Evolutionary conservation across 768 basidiomycete species (phyloP), one percentile per base, ranked within the genome.

Genomic region (Paxillus ammoniavirescens): DNA sequence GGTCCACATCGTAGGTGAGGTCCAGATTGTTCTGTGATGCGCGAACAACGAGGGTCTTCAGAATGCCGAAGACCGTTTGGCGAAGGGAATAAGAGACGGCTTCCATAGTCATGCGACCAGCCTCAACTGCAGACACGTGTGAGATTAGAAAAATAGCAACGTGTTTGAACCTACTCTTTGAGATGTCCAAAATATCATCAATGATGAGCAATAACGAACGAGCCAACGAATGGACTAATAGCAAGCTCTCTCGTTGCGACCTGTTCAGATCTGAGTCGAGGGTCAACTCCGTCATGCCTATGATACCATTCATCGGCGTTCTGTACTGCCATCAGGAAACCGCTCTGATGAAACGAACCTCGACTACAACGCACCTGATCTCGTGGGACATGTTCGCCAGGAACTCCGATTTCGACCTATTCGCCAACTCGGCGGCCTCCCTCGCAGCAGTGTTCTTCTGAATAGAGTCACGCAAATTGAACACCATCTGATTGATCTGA

Each of bases 251-350:
- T 56, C 96, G 77, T 71, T 98, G 97, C 37, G 91, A 90, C 58
- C 96, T 75, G 56, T 94, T 97, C 60, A 99, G 73, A 68, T 99
- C 97, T 42, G 90, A 93, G 65, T 99, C 97, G 18, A 99, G 84
- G 9, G 97, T 98, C 53, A 99, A 74, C 71, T 96, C 94, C 23
- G 96, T 99, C 94, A 99, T 94, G n/a, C 96, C 96, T 61, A 99
- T 98, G 70, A 99, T 99, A 65, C 97, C 96, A 67, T 98, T 99
- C 96, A 98, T 99, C 0, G 97, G 97, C 21, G 97, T 98, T 68
- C 96, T 93, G 65, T n/a, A 28, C 42, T 14, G 47, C 47, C 30
- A 46, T 66, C 55, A 57, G 42, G 45, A 40, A 49, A 26, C 28
- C n/a, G 44, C 30, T 23, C 5, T 18, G 17, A 28, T 7, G 53